Percentiles rank a stretch among this genome's conserved stretches.
Conservation (phyloP, 2,329 filamentous ascomycete genomes). For the Immersiporthe knoxdaviesiana region DNA sequence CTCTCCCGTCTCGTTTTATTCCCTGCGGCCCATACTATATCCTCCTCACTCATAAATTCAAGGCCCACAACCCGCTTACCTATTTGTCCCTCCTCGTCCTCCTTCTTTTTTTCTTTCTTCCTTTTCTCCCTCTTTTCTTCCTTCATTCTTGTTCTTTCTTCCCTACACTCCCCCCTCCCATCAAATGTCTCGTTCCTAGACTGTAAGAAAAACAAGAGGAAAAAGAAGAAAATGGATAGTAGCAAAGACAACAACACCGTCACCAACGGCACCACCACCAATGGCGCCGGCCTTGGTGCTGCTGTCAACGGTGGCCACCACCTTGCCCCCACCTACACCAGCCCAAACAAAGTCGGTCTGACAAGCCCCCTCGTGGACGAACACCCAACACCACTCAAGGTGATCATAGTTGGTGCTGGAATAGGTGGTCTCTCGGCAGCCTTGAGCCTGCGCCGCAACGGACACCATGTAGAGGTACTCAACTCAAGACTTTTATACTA, state of each 20-base stretch:
- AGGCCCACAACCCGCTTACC: not conserved
- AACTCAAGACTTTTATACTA: slow-evolving; percentile 3
- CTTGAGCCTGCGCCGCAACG: slow-evolving; percentile 55
- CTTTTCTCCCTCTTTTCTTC: not conserved
- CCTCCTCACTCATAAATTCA: no score
- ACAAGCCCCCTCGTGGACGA: slow-evolving; percentile 23
- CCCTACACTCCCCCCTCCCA: not conserved
- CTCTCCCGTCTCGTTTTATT: not conserved
- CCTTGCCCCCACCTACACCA: not conserved
- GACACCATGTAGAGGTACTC: slow-evolving; percentile 49
- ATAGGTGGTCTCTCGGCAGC: slow-evolving; percentile 58
- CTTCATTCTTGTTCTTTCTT: not conserved
- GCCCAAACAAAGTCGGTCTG: slow-evolving; percentile 21
- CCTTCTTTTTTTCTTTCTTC: not conserved
- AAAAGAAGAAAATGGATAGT: not conserved
- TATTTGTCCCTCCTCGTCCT: not conserved
- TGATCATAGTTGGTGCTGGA: slow-evolving; percentile 45
- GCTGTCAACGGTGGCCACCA: not conserved
- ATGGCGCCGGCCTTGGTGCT: not conserved
- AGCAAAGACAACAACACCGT: not conserved
- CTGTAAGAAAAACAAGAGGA: no score
- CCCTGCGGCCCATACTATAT: not conserved
- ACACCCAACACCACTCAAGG: slow-evolving; percentile 30
- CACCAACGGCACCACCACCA: not conserved
- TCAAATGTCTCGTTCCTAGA: not conserved